These are phyloP conservation scores for Brasilioporus rufonigricans DNA, from an alignment of 768 basidiomycete species.

Conservation along the genomic window DNA sequence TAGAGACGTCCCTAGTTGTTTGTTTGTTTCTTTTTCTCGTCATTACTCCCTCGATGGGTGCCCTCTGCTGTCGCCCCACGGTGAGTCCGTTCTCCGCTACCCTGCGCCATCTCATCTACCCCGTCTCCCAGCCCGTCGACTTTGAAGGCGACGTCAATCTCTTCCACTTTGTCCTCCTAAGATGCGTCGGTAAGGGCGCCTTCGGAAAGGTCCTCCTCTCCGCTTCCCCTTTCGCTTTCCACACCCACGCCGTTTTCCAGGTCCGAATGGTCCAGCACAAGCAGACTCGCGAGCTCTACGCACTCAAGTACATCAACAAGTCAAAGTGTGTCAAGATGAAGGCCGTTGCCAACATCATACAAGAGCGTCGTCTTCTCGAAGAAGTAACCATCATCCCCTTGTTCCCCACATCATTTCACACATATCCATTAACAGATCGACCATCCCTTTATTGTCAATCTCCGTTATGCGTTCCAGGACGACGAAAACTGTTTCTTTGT, in stretches of 20 bases:
- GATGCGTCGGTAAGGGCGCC: constrained; percentile 98
- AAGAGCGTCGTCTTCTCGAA: constrained; percentile 91
- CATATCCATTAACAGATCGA: no score
- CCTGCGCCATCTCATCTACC: not conserved
- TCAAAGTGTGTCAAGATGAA: constrained; percentile 98
- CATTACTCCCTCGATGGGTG: constrained; percentile 51
- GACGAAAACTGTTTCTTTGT: no score
- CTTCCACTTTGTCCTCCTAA: constrained; percentile 92
- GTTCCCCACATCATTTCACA: not conserved
- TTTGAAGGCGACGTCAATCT: constrained; percentile 95
- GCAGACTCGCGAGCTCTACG: constrained; percentile 93
- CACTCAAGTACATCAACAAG: constrained; percentile 99
- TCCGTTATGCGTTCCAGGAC: no score
- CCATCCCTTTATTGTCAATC: no score
- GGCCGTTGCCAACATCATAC: constrained; percentile 95
- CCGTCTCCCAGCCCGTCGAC: constrained; percentile 73
- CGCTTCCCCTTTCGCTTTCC: not conserved
- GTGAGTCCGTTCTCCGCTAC: constrained; percentile 40
- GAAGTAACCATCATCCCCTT: constrained; percentile 60
- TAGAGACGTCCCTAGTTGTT: not conserved
- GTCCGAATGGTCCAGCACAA: constrained; percentile 99
- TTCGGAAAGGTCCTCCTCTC: constrained; percentile 81
- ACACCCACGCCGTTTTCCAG: constrained; percentile 40
- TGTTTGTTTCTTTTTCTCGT: constrained; percentile 14
- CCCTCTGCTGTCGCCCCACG: constrained; percentile 80